Evolutionary conservation across 441 rosid genomes (phyloP), one percentile per base, ranked within the genome.

Genomic region (Macaranga tanarius): DNA sequence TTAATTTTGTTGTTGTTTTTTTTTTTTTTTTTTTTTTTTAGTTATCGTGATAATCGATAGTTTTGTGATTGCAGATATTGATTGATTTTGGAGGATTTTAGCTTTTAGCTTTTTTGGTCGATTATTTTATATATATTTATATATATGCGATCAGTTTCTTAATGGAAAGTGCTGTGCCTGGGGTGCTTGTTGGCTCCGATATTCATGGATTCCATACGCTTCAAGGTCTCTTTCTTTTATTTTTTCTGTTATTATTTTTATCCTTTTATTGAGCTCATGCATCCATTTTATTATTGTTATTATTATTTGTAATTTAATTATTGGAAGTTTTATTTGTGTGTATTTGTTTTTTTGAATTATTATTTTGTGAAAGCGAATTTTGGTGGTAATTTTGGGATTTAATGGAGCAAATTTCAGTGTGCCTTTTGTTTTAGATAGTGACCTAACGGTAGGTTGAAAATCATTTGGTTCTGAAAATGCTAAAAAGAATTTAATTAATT

Each of bases 181-280:
- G 83, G 40, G 76, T 42, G 77, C 96, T 95, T 5, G 84, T 75
- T n/a, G 87, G 90, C 77, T 76, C 92, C 1, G 96, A 95, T 77
- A 87, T 92, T 88, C 99, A 95, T 83, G 99, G 99, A 62, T 95
- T 95, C 65, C 95, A 79, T 77, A 88, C 93, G 5, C 65, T 83
- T n/a, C 79, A 79, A 84, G 98, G 99, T 95, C 23, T 34, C 22
- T 38, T 28, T 31, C 38, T 31, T 31, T 31, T 31, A 4, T 31
- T 31, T 31, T 31, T 31, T 31, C 38, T 31, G 38, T 31, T 31
- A 31, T 31, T 31, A 31, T 31, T 31, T 31, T 15, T 50, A 20
- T 47, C 4, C 7, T 25, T 61, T 17, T n/a, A n/a, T 17, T 26
- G 1, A 19, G 52, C 7, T 66, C 38, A 31, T 31, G 38, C 38